Conservation (phyloP, 306 rosid genomes). For the Dicorynia guianensis region DNA sequence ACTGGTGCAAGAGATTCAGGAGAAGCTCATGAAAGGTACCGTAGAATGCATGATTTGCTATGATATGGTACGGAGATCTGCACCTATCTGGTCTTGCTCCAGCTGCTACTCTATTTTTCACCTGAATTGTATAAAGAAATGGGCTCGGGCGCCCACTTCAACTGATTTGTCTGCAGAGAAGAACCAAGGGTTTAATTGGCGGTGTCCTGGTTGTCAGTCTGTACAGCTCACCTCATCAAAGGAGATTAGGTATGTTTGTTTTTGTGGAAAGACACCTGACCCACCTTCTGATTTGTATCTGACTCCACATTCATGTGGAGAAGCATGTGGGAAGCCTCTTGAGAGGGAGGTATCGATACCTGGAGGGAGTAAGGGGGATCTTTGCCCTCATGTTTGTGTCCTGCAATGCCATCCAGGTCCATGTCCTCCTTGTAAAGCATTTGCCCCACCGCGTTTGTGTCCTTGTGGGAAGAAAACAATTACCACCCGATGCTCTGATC, state of each 20-base stretch:
- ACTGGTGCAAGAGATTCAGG: constrained; percentile 90
- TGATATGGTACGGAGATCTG: constrained; percentile 87
- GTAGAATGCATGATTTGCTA: constrained; percentile 96
- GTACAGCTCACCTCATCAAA: constrained; percentile 73
- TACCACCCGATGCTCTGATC: constrained; percentile 85
- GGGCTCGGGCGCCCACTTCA: constrained; percentile 94
- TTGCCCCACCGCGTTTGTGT: constrained; percentile 80
- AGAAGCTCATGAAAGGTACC: constrained; percentile 71
- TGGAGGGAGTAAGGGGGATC: constrained; percentile 68
- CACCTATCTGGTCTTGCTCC: constrained; percentile 86
- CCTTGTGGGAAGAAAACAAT: constrained; percentile 90
- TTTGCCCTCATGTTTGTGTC: constrained; percentile 90
- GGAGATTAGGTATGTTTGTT: constrained; percentile 88
- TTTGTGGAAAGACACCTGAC: constrained; percentile 87
- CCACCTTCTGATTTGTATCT: constrained; percentile 91
- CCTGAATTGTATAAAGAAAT: constrained; percentile 81
- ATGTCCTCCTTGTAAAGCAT: constrained; percentile 93
- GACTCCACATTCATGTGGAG: constrained; percentile 97
- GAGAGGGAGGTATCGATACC: constrained; percentile 59
- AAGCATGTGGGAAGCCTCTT: constrained; percentile 86
- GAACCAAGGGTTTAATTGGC: constrained; percentile 89
- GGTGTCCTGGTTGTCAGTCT: constrained; percentile 97
- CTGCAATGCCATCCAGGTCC: constrained; percentile 99
- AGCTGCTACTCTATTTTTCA: constrained; percentile 92
- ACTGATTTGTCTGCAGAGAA: constrained; percentile 73